Percentiles rank a stretch among this genome's conserved stretches.
Evolutionary conservation across 176 grass and related monocot species (phyloP).

Genomic region (Triticum monococcum): DNA sequence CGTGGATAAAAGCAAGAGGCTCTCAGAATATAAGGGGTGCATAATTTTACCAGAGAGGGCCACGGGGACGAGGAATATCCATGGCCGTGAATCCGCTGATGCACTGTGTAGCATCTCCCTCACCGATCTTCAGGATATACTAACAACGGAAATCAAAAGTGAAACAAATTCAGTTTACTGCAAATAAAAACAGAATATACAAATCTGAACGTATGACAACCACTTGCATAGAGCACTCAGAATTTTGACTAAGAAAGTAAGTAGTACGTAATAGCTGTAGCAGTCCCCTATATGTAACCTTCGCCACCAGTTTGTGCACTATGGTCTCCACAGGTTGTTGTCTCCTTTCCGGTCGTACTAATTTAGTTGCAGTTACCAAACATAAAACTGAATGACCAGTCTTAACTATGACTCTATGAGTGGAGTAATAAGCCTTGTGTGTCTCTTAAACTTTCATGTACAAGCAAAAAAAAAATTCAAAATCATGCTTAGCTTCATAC

Average conservation of each 20-base stretch:
- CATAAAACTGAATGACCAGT: not conserved
- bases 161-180: not conserved
- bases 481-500: too few species aligned
- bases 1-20: not conserved
- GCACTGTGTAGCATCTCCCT: conserved; percentile 56
- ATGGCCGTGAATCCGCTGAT: conserved; percentile 89
- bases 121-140: conserved; percentile 73
- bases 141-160: conserved; percentile 25
- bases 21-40: not conserved
- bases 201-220: not conserved
- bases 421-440: not conserved
- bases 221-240: not conserved
- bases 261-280: not conserved
- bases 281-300: not conserved
- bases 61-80: conserved; percentile 74
- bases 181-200: not conserved
- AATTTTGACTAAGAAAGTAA: not conserved
- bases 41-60: conserved; percentile 71
- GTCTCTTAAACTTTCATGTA: not conserved
- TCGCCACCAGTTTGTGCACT: not conserved
- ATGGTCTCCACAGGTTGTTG: not conserved
- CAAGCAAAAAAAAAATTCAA: not conserved
- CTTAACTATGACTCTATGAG: not conserved
- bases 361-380: not conserved
- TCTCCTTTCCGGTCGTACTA: not conserved